A percentile compares a stretch with the other conserved stretches of the same genome.
phyloP scores from a whole-genome alignment of 1,284 basidiomycete genomes.

The Cryptococcus sp. region DNA sequence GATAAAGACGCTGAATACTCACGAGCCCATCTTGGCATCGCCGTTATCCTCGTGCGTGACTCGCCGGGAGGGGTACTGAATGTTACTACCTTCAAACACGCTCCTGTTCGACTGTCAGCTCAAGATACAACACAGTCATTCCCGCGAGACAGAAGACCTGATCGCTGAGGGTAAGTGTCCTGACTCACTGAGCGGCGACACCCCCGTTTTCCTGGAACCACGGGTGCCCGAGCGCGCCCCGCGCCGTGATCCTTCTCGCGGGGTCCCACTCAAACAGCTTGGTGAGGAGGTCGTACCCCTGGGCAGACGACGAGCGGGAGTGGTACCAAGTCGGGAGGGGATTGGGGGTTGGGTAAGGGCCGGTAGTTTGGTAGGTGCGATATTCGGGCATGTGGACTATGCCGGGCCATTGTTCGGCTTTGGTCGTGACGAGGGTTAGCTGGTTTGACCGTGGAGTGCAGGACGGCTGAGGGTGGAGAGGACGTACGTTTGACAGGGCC shows the following conservation, averaged over 20 bases:
- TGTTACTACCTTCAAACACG: conserved; percentile 47
- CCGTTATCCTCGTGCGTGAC: conserved; percentile 56
- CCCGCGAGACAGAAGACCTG: background rate
- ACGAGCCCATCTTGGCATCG: conserved; percentile 51
- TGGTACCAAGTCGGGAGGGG: conserved; percentile 64
- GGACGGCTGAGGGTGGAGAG: background rate
- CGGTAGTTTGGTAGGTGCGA: conserved; percentile 73
- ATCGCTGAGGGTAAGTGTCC: too few relatives aligned
- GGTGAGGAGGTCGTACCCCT: conserved; percentile 77
- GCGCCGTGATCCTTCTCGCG: conserved; percentile 75
- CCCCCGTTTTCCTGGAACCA: conserved; percentile 55
- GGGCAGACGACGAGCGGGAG: conserved; percentile 53
- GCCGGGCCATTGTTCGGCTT: conserved; percentile 76
- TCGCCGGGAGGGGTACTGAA: conserved; percentile 52
- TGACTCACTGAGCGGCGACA: conserved; percentile 47
- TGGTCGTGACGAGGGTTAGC: conserved; percentile 2
- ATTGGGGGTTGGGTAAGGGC: conserved; percentile 52
- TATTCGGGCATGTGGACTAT: conserved; percentile 87
- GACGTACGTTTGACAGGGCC: conserved; percentile 77
- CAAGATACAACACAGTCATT: background rate
- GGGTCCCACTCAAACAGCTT: conserved; percentile 87
- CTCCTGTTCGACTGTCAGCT: conserved; percentile 26
- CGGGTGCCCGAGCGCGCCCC: conserved; percentile 70
- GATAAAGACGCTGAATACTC: conserved; percentile 15
- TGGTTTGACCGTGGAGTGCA: background rate